Base-by-base conservation (phyloP, 2,329 filamentous ascomycete genomes). In the Rhynchosporium graminicola region DNA sequence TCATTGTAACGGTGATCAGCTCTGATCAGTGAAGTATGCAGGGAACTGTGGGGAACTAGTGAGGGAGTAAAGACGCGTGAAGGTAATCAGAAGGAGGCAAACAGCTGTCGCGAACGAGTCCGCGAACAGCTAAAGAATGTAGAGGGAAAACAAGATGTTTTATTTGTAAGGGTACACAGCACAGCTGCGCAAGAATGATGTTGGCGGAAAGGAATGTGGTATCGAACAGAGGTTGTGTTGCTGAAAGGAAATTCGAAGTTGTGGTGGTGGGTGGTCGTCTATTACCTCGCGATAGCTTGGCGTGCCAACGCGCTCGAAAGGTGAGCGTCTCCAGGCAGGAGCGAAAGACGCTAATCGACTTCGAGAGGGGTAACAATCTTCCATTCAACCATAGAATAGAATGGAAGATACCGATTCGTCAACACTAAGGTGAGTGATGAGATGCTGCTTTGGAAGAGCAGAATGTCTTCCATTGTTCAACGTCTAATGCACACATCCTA, bases 241-340 rank as follows among this genome's bases (percentile, higher is more conserved):
- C 20, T 36, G 28, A 8, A 47, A 20, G 42, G 13, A 8, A 26
- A 57, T 15, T 31, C 31, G 38, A 26, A 31, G 40, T 36, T 20
- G 45, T 36, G 50, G 46, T 47, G 40, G 42, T 43, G 6, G 43
- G 45, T 31, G 31, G 36, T 55, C 52, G 52, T 46, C 47, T 57
- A 31, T 57, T 48, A 57, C 9, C 55, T 57, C 55, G 36, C 43
- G 43, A 46, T 46, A 57, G 43, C 31, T 48, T 57, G 20, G 20
- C 20, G 20, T 20, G 20, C 55, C 26, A 13, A 20, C 46, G 29
- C 13, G 13, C 26, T 52, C 48, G 48, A 57, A 38, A 57, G 20
- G 28, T 36, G 55, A 57, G 38, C 31, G 20, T 20, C 20, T 20
- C 20, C 20, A 20, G 20, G 20, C 20, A 20, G 20, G 20, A 20